Evolutionary conservation across 148 eudicot species (phyloP).

Genomic region (Linanthus parryae): DNA sequence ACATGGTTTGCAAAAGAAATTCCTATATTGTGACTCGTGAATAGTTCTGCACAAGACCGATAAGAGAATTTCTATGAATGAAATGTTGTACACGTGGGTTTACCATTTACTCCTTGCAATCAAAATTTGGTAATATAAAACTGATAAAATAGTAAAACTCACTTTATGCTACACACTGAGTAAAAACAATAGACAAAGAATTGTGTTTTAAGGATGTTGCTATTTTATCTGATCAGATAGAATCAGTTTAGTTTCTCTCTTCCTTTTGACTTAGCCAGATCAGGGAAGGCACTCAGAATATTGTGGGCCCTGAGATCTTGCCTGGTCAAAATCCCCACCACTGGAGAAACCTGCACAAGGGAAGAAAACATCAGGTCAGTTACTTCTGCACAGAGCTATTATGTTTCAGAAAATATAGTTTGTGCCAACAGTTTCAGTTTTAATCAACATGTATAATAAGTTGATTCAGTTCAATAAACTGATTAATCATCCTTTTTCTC

Average conservation of each 20-base stretch:
- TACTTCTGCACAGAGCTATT: neutral
- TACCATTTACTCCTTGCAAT: constrained; percentile 3
- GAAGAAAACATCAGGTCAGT: constrained; percentile 24
- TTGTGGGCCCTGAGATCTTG: constrained; percentile 88
- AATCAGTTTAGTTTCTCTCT: constrained; percentile 54
- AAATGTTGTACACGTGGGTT: constrained; percentile 3
- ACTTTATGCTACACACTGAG: no score
- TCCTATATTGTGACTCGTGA: no score
- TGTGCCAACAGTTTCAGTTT: no score
- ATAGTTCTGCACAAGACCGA: no score
- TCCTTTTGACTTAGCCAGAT: constrained; percentile 46
- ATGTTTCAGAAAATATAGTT: neutral
- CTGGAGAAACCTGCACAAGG: constrained; percentile 53
- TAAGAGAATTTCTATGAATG: neutral
- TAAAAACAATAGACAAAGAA: constrained; percentile 18
- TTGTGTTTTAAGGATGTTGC: constrained; percentile 3
- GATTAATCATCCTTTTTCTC: neutral
- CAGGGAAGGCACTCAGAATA: constrained; percentile 70
- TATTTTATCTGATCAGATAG: constrained; percentile 4
- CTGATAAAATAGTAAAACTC: neutral
- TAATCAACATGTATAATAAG: neutral
- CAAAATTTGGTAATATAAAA: constrained; percentile 11
- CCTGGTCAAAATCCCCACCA: constrained; percentile 88
- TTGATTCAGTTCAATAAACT: neutral
- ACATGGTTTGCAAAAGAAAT: no score